Conservation (phyloP, 2,329 filamentous ascomycete species). For the Capronia coronata region DNA sequence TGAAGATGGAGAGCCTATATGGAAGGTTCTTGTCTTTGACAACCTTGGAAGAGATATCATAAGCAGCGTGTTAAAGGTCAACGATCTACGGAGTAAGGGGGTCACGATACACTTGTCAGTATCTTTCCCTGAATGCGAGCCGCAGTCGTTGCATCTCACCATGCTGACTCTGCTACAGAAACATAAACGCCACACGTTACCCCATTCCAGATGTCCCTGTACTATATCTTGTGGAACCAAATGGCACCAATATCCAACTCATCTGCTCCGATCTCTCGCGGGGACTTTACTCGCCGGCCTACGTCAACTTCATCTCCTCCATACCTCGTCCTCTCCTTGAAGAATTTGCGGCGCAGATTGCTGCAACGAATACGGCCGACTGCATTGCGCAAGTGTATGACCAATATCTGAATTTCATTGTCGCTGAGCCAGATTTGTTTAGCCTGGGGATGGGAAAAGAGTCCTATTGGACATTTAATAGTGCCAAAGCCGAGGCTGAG, state of each 20-base stretch:
- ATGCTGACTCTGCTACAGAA: slow-evolving; percentile 47
- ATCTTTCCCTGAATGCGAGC: not conserved
- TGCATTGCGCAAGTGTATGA: slow-evolving; percentile 89
- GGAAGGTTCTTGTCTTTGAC: slow-evolving; percentile 97
- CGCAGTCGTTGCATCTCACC: not conserved
- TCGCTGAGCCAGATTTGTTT: slow-evolving; percentile 91
- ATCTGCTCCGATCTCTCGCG: slow-evolving; percentile 82
- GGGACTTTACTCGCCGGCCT: slow-evolving; percentile 84
- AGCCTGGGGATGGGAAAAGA: slow-evolving; percentile 88
- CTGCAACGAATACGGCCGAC: slow-evolving; percentile 75
- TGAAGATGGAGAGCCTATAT: slow-evolving; percentile 75
- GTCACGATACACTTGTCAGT: slow-evolving; percentile 88
- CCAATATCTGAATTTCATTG: slow-evolving; percentile 96
- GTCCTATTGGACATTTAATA: slow-evolving; percentile 73
- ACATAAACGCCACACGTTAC: slow-evolving; percentile 73
- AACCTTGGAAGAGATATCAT: slow-evolving; percentile 88
- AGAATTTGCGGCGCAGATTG: slow-evolving; percentile 87
- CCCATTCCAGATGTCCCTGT: slow-evolving; percentile 94
- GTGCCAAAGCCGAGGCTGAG: slow-evolving; percentile 80
- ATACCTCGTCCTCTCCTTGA: slow-evolving; percentile 84
- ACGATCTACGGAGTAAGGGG: slow-evolving; percentile 87
- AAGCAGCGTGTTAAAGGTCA: slow-evolving; percentile 89
- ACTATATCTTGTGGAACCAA: slow-evolving; percentile 93
- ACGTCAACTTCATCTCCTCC: slow-evolving; percentile 94
- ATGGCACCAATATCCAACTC: slow-evolving; percentile 65